A percentile compares a stretch with the other conserved stretches of the same genome.
Conservation (phyloP, 2,329 filamentous ascomycete species). For the Verticillium nubilum region DNA sequence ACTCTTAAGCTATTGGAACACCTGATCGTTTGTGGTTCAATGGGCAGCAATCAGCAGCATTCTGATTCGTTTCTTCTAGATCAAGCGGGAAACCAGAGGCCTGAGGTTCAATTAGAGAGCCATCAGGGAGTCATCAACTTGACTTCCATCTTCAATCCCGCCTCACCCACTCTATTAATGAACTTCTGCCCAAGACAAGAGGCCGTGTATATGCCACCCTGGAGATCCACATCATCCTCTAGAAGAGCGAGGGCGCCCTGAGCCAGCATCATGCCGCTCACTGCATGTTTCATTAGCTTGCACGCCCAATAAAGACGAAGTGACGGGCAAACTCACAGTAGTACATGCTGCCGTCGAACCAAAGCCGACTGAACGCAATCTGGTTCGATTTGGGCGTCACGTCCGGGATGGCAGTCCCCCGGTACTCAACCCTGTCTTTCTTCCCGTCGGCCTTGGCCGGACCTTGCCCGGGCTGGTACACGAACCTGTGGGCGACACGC, state of each 20-base stretch:
- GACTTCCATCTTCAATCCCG: conserved; percentile 59
- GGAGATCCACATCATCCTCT: conserved; percentile 53
- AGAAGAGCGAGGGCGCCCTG: conserved; percentile 63
- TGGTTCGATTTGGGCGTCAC: conserved; percentile 32
- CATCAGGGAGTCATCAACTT: conserved; percentile 24
- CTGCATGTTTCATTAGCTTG: conserved; percentile 27
- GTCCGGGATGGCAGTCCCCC: conserved; percentile 60
- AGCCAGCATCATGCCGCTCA: conserved; percentile 59
- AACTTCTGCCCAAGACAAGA: conserved; percentile 64
- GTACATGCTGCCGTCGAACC: conserved; percentile 59
- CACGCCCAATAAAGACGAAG: neutral
- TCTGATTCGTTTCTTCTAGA: too few relatives aligned
- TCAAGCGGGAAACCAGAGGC: neutral
- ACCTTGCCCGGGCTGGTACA: conserved; percentile 52
- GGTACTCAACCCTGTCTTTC: conserved; percentile 58
- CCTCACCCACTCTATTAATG: conserved; percentile 55
- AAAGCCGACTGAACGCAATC: conserved; percentile 49
- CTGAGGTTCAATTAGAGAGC: neutral
- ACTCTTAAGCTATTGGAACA: too few relatives aligned
- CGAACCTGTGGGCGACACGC: conserved; percentile 32
- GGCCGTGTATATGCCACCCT: conserved; percentile 66
- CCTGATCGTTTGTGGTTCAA: too few relatives aligned
- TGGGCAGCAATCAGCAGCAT: too few relatives aligned
- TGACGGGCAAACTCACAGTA: conserved; percentile 40
- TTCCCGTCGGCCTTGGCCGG: conserved; percentile 44